Base-by-base conservation (phyloP, 2,329 filamentous ascomycete species). In the Trichoderma afroharzianum region DNA sequence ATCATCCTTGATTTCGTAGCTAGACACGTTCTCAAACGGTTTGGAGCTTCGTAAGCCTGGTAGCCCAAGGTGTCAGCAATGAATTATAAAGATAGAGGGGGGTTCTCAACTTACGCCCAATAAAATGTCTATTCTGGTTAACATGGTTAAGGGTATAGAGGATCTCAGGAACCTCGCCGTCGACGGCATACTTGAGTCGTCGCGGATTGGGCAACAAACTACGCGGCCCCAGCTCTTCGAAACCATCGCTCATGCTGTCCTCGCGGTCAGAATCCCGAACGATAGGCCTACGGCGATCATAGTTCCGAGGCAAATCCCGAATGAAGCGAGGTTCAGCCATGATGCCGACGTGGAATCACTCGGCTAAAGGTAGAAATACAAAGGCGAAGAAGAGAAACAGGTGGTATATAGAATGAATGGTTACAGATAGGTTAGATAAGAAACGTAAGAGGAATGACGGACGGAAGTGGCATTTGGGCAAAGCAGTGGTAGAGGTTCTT, bases 131-230 rank as follows among this genome's bases (percentile, higher is more conserved):
- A 18, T 73, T 75, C 59, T 76, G 73, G 14, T 78, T 79, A 58
- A 81, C 77, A 73, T 83, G 83, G 69, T 82, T 80, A 39, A 85
- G 76, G 4, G 83, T 78, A 72, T 85, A 83, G 59, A 82, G 77
- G 15, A 85, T 76, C 53, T 84, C 81, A 3, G 83, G 82, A 8
- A 81, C 78, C n/a, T 81, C 80, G 71, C 79, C 79, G n/a, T 80
- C 76, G 26, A 80, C 72, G 18, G 24, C 15, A 39, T 47, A 72
- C 2, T 32, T 64, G 9, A 58, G 15, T 4, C 7, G 36, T 18
- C 47, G 59, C 11, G 67, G 14, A 18, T 59, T 72, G 6, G 71
- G 71, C 15, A 72, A 63, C 32, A 39, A 63, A 57, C 70, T 71
- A 26, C 70, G 70, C 18, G 70, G 55, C 7, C 63, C 57, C 15